These are phyloP conservation scores for Triticum monococcum DNA, from an alignment of 176 grass and related monocot species.

Conservation along the genomic window DNA sequence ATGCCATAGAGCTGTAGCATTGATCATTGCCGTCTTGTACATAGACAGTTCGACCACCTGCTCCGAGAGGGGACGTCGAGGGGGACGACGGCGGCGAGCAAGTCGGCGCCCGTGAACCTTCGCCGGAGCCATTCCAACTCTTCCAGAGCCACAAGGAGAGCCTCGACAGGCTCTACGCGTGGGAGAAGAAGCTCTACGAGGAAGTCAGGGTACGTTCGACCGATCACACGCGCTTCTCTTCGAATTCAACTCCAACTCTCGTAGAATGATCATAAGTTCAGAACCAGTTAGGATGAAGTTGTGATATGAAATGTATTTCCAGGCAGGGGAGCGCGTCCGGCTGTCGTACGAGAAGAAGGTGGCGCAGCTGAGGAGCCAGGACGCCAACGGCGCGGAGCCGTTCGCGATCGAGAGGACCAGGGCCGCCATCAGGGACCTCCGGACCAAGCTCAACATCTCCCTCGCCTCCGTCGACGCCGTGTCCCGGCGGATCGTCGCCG, in stretches of 20 bases:
- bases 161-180: slow-evolving; percentile 75
- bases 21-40: slow-evolving; percentile 25
- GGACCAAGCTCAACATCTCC: slow-evolving; percentile 70
- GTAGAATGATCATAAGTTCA: not conserved
- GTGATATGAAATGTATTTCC: not conserved
- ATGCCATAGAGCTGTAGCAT: not conserved
- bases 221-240: not conserved
- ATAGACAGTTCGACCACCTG: slow-evolving; percentile 45
- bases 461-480: slow-evolving; percentile 62
- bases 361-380: slow-evolving; percentile 66
- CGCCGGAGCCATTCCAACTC: slow-evolving; percentile 61
- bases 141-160: slow-evolving; percentile 87
- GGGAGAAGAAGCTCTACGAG: slow-evolving; percentile 91
- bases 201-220: slow-evolving; percentile 66
- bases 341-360: slow-evolving; percentile 83
- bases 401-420: slow-evolving; percentile 69
- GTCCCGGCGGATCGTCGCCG: slow-evolving; percentile 56
- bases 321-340: slow-evolving; percentile 69
- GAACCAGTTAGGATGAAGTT: not conserved
- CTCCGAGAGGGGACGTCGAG: not conserved
- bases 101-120: slow-evolving; percentile 36
- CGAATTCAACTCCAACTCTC: not conserved
- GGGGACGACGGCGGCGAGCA: slow-evolving; percentile 27
- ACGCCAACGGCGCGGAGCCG: slow-evolving; percentile 73
- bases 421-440: slow-evolving; percentile 70